Evolutionary conservation across 225 moss, liverwort and hornwort species (phyloP).

Genomic region (Bryoerythrophyllum caledonicum): DNA sequence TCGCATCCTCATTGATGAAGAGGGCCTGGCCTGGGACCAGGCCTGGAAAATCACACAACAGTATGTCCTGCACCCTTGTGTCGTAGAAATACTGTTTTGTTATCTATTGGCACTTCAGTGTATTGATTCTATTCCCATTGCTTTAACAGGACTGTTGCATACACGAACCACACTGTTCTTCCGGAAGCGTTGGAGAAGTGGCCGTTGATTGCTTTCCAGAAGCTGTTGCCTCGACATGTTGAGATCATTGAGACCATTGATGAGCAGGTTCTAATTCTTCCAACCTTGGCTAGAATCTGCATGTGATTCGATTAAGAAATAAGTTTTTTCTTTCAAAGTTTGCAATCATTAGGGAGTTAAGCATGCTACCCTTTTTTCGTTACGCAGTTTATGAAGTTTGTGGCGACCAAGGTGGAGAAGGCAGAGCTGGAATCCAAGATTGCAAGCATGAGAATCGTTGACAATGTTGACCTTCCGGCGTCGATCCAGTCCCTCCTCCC

Average conservation of each 20-base stretch:
- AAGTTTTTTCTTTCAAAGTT: too few relatives aligned
- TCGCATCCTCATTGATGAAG: constrained; percentile 66
- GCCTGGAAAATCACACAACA: constrained; percentile 85
- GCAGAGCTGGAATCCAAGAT: constrained; percentile 64
- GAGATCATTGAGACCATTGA: constrained; percentile 91
- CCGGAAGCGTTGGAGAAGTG: constrained; percentile 96
- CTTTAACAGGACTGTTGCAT: constrained; percentile 77
- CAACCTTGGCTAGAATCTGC: too few relatives aligned
- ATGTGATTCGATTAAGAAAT: too few relatives aligned
- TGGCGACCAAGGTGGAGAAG: constrained; percentile 59
- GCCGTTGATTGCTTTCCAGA: constrained; percentile 84
- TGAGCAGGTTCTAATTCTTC: constrained; percentile 56
- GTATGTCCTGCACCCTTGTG: constrained; percentile 28
- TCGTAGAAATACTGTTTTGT: too few relatives aligned
- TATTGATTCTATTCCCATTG: not conserved
- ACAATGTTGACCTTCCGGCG: constrained; percentile 68
- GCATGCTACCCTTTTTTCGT: too few relatives aligned
- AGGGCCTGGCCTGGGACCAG: constrained; percentile 75
- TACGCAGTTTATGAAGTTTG: constrained; percentile 69
- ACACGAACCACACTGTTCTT: constrained; percentile 98
- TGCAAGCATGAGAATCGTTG: constrained; percentile 79
- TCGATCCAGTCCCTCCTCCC: constrained; percentile 47
- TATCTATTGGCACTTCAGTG: too few relatives aligned
- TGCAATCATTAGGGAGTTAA: too few relatives aligned
- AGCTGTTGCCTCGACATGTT: constrained; percentile 88